phyloP scores from a whole-genome alignment of 2,329 filamentous ascomycete species.

The Aspergillus ochraceoroseus region DNA sequence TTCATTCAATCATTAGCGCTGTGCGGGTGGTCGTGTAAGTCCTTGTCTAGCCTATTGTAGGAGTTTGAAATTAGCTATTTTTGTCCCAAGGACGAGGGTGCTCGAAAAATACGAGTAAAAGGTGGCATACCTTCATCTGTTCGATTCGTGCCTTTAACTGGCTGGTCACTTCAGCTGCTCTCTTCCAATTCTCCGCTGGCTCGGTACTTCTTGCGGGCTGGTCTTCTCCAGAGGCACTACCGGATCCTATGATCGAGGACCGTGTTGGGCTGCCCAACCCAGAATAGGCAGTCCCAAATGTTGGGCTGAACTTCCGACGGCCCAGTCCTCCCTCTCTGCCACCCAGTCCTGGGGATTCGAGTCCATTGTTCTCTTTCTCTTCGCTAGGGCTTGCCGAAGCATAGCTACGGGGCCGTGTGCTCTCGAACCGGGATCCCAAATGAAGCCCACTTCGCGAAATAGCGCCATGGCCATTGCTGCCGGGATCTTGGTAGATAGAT shows the following conservation, averaged over 20 bases:
- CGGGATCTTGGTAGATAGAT: constrained; percentile 40
- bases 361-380: constrained; percentile 65
- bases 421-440: constrained; percentile 40
- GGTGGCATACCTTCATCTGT: constrained; percentile 72
- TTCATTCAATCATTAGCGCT: constrained; percentile 35
- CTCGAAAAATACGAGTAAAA: background rate
- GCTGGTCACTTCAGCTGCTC: constrained; percentile 94
- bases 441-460: constrained; percentile 34
- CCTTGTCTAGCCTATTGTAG: constrained; percentile 43
- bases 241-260: constrained; percentile 32
- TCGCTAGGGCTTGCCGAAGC: constrained; percentile 56
- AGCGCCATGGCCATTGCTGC: constrained; percentile 27
- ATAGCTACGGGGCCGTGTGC: constrained; percentile 39
- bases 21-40: constrained; percentile 37
- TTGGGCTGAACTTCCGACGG: constrained; percentile 45
- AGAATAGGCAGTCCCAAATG: constrained; percentile 35
- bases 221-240: constrained; percentile 36
- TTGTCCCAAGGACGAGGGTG: background rate
- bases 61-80: constrained; percentile 4
- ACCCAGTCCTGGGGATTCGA: constrained; percentile 35
- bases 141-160: constrained; percentile 96
- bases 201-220: constrained; percentile 41
- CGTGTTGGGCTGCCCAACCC: constrained; percentile 39
- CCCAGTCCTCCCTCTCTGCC: constrained; percentile 32
- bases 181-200: constrained; percentile 87